These are phyloP conservation scores for Azolla pinnata DNA, from an alignment of 75 land plant species.

Conservation along the genomic window DNA sequence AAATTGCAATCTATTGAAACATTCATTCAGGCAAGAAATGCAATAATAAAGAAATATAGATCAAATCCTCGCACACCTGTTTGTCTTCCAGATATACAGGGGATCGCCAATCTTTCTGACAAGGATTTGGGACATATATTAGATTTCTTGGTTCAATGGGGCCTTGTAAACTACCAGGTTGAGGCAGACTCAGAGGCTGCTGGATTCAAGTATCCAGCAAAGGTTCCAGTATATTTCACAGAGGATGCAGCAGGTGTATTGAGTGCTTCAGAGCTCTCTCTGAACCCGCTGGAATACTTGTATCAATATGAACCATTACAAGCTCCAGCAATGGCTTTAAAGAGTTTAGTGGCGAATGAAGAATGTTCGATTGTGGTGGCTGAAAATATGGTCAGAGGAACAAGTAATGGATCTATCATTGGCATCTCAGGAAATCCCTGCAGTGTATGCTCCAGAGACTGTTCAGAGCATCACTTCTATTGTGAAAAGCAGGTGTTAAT, in stretches of 20 bases:
- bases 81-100: conserved; percentile 18
- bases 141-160: conserved; percentile 34
- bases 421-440: conserved; percentile 19
- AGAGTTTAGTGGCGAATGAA: neutral
- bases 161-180: conserved; percentile 33
- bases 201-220: neutral
- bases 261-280: neutral
- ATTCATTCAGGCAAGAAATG: conserved; percentile 26
- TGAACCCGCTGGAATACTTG: conserved; percentile 11
- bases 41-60: conserved; percentile 22
- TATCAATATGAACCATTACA: conserved; percentile 25
- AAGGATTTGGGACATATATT: conserved; percentile 15
- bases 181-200: conserved; percentile 1
- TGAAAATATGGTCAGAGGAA: conserved; percentile 6
- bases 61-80: conserved; percentile 15
- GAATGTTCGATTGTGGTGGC: neutral
- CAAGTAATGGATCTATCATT: conserved; percentile 8
- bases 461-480: conserved; percentile 27
- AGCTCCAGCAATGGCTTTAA: conserved; percentile 11
- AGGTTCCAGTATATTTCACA: neutral
- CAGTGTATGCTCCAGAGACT: conserved; percentile 21
- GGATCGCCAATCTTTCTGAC: conserved; percentile 8
- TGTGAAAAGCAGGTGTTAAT: conserved; percentile 31
- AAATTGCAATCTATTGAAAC: conserved; percentile 21
- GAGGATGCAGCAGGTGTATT: neutral